Evolutionary conservation across 768 basidiomycete species (phyloP).

Genomic region (Hirschioporus abietinus): DNA sequence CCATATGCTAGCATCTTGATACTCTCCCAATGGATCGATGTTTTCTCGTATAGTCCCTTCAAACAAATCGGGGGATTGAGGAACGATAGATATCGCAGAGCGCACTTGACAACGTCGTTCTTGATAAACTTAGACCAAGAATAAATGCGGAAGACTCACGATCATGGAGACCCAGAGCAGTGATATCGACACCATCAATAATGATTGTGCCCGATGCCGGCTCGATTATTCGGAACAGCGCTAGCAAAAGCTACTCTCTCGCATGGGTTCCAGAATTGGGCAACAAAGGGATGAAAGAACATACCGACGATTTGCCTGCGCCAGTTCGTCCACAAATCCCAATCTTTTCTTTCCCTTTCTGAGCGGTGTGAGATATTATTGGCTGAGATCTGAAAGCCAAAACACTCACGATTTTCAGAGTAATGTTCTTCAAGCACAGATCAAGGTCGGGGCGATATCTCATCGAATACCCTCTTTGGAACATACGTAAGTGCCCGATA

Average conservation of each 20-base stretch:
- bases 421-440: constrained; percentile 71
- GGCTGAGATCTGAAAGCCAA: not conserved
- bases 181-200: constrained; percentile 75
- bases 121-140: constrained; percentile 7
- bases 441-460: constrained; percentile 79
- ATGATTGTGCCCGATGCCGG: constrained; percentile 58
- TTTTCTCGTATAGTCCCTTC: constrained; percentile 79
- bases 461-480: constrained; percentile 58
- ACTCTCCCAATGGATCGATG: constrained; percentile 76
- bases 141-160: constrained; percentile 31
- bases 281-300: constrained; percentile 14
- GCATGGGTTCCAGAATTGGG: not conserved
- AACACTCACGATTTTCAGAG: constrained; percentile 54
- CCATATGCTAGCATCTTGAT: constrained; percentile 85
- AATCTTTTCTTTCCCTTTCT: constrained; percentile 78
- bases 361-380: constrained; percentile 9
- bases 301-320: constrained; percentile 69
- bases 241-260: constrained; percentile 47
- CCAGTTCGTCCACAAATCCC: constrained; percentile 89
- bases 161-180: constrained; percentile 69
- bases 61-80: constrained; percentile 34
- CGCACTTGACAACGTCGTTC: constrained; percentile 42
- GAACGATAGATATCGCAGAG: constrained; percentile 74
- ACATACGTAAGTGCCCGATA: constrained; percentile 3
- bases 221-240: constrained; percentile 76